phyloP scores from a whole-genome alignment of 2,329 filamentous ascomycete genomes.

The Alternaria ethzedia region DNA sequence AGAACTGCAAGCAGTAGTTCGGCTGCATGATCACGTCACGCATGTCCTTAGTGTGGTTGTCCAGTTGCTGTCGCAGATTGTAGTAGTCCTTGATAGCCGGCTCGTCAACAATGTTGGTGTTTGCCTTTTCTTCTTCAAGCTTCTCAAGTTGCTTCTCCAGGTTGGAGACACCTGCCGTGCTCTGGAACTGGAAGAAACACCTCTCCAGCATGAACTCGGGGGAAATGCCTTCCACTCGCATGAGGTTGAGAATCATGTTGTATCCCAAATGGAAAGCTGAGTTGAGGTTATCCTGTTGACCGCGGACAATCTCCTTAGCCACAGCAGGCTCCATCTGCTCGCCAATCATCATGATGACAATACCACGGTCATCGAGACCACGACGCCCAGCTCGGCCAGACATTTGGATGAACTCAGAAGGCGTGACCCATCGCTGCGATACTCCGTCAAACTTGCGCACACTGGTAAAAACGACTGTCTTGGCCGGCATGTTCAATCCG shows the following conservation, averaged over 20 bases:
- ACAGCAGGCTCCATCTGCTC: slow-evolving; percentile 93
- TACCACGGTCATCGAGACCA: slow-evolving; percentile 95
- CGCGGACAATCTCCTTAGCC: slow-evolving; percentile 95
- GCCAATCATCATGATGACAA: slow-evolving; percentile 99
- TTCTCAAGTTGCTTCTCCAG: slow-evolving; percentile 82
- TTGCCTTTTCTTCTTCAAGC: slow-evolving; percentile 75
- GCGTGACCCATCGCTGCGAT: slow-evolving; percentile 80
- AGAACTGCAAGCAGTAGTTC: slow-evolving; percentile 80
- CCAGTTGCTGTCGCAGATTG: slow-evolving; percentile 82
- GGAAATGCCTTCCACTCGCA: slow-evolving; percentile 98
- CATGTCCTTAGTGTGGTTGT: slow-evolving; percentile 86
- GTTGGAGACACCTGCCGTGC: slow-evolving; percentile 81
- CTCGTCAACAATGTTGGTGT: slow-evolving; percentile 83
- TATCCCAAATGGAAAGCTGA: slow-evolving; percentile 98
- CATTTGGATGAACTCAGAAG: slow-evolving; percentile 98
- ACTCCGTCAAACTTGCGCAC: slow-evolving; percentile 94
- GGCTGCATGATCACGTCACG: slow-evolving; percentile 90
- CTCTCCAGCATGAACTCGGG: slow-evolving; percentile 98
- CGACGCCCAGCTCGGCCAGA: slow-evolving; percentile 94
- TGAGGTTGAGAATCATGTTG: slow-evolving; percentile 98
- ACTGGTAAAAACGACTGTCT: slow-evolving; percentile 98
- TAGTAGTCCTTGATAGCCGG: slow-evolving; percentile 92
- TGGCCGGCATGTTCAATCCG: slow-evolving; percentile 97
- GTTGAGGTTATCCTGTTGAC: slow-evolving; percentile 95
- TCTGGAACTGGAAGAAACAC: slow-evolving; percentile 99